These are phyloP conservation scores for Ganoderma meredithae DNA, from an alignment of 1,284 basidiomycete species.

Conservation along the genomic window DNA sequence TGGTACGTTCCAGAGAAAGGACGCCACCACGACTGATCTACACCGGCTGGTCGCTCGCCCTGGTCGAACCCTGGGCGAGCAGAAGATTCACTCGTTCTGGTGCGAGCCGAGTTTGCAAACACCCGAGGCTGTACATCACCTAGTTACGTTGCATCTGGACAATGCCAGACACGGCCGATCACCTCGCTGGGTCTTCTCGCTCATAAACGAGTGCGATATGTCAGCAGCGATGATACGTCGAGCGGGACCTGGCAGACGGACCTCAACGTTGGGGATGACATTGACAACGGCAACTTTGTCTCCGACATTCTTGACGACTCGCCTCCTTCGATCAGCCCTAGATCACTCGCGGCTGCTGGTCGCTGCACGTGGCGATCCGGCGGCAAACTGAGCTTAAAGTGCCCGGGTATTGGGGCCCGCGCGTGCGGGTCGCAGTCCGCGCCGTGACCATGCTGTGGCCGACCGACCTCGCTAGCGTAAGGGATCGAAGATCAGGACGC, in stretches of 20 bases:
- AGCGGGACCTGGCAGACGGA: neutral
- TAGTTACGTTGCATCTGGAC: slow-evolving; percentile 2
- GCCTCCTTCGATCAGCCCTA: neutral
- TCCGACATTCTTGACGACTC: neutral
- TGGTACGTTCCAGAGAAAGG: neutral
- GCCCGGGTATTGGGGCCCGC: slow-evolving; percentile 13
- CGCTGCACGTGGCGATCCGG: slow-evolving; percentile 21
- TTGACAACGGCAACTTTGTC: neutral
- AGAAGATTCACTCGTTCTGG: neutral
- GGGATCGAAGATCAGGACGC: slow-evolving; percentile 12
- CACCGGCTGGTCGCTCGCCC: neutral
- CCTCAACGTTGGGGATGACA: neutral
- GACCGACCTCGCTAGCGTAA: neutral
- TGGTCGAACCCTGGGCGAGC: neutral
- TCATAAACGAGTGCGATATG: neutral
- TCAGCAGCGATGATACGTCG: neutral
- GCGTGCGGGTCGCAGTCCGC: slow-evolving; percentile 25
- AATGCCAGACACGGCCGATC: neutral
- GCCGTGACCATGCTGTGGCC: neutral
- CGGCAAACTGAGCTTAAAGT: slow-evolving; percentile 20
- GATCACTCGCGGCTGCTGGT: neutral
- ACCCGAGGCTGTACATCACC: neutral
- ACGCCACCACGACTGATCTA: slow-evolving; percentile 4
- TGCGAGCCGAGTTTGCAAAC: slow-evolving; percentile 1
- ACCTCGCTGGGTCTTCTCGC: neutral